phyloP scores from a whole-genome alignment of 441 rosid genomes.

The Corymbia calophylla region DNA sequence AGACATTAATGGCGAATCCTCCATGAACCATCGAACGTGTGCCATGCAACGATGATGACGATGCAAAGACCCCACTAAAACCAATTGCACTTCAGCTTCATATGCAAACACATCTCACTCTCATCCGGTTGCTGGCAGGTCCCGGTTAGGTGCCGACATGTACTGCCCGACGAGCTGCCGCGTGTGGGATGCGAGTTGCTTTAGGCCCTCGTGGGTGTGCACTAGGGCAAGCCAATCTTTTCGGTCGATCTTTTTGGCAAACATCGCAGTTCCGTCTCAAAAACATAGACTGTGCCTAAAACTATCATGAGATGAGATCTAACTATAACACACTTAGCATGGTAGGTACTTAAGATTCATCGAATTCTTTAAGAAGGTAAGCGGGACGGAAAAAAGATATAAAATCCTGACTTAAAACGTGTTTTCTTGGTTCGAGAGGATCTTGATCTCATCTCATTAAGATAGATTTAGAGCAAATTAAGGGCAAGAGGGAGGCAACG shows the following conservation, averaged over 20 bases:
- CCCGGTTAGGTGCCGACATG: not conserved
- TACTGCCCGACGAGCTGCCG: not conserved
- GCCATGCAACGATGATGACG: not conserved
- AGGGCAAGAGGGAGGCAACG: not conserved
- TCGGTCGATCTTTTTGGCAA: not conserved
- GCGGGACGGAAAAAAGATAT: not conserved
- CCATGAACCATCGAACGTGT: not conserved
- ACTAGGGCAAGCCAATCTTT: not conserved
- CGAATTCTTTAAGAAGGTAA: not conserved
- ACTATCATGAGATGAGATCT: not conserved
- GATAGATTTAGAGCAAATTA: too few relatives aligned
- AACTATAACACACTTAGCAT: not conserved
- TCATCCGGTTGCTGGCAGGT: not conserved
- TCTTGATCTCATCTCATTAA: not conserved
- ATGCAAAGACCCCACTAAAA: not conserved
- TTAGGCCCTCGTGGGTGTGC: not conserved
- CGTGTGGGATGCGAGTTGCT: not conserved
- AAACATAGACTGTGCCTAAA: not conserved
- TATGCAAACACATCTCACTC: not conserved
- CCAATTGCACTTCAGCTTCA: not conserved
- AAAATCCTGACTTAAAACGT: not conserved
- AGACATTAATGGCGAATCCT: not conserved
- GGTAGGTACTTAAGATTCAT: not conserved
- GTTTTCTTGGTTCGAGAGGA: not conserved
- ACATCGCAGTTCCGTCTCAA: not conserved